Evolutionary conservation across 306 rosid genomes (phyloP), one percentile per base, ranked within the genome.

Genomic region (Castanea mollissima): DNA sequence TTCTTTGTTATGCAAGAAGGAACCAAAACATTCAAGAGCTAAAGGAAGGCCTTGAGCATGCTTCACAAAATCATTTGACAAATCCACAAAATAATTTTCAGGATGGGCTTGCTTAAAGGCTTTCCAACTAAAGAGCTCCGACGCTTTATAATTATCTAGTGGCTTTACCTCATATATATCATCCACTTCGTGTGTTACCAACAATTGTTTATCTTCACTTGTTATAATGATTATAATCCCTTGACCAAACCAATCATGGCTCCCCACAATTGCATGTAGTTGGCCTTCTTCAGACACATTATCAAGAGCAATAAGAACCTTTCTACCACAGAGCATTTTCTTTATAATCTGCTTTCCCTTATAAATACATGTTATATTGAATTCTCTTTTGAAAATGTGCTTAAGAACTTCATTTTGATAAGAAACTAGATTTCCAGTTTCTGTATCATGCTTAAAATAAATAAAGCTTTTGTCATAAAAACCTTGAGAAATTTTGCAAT

Each of bases 1-100:
- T 31, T 51, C 54, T 62, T 80, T 81, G 60, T 20, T 71, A 62
- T 68, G 52, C 10, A 81, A 74, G 44, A 70, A 60, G 34, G 77
- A 76, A 70, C 84, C 84, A 5, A 60, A 20, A 23, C 60, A 73
- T 71, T 76, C 73, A 38, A 81, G 81, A 32, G 78, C 69, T 71
- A 81, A 71, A 35, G 85, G 81, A 76, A 76, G 85, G 74, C 85
- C 81, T 27, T 59, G 18, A 18, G 85, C 68, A 76, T 81, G 71
- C 41, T 70, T 9, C 23, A 76, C 68, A 0, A 76, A 64, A 31
- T 6, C 46, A 70, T 71, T 13, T 0, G 80, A 76, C 38, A 81
- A 25, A 56, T 81, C 21, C 19, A 71, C 7, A 62, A 19, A 76
- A 20, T 31, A 77, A 10, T 76, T 69, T 60, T 76, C 4, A 5